Conservation (phyloP, 2,329 filamentous ascomycete genomes). For the Penicillium capsulatum region DNA sequence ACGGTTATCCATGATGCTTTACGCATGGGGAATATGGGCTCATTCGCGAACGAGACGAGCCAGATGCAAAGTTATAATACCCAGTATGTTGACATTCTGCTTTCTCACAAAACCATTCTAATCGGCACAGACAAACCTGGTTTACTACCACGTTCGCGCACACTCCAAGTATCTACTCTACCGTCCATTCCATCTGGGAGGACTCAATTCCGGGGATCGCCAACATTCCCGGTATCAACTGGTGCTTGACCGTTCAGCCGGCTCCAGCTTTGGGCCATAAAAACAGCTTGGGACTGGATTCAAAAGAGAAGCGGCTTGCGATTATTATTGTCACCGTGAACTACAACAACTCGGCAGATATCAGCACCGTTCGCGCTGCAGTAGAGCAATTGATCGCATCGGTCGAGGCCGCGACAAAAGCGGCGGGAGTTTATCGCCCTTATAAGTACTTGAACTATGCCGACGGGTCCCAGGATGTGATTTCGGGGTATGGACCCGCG, state of each 20-base stretch:
- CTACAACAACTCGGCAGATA: not conserved
- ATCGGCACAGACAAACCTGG: not conserved
- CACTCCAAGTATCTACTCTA: constrained; percentile 1
- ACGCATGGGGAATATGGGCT: not conserved
- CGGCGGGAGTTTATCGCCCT: not conserved
- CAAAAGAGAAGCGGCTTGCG: not conserved
- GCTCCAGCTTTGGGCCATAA: not conserved
- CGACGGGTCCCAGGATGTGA: not conserved
- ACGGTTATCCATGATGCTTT: not conserved
- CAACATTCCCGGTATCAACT: not conserved
- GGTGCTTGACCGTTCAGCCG: not conserved
- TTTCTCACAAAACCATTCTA: too few species aligned
- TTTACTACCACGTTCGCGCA: constrained; percentile 1
- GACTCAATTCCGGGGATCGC: not conserved
- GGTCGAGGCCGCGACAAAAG: not conserved
- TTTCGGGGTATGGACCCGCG: not conserved
- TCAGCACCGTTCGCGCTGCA: not conserved
- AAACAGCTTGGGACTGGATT: not conserved
- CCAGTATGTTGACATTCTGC: not conserved
- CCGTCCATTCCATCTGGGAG: not conserved
- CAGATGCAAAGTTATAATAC: not conserved
- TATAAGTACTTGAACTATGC: constrained; percentile 2
- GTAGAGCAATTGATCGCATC: not conserved
- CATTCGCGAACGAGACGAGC: not conserved
- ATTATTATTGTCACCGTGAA: not conserved